Evolutionary conservation across 768 basidiomycete genomes (phyloP).

Genomic region (Pulveroboletus ravenelii): DNA sequence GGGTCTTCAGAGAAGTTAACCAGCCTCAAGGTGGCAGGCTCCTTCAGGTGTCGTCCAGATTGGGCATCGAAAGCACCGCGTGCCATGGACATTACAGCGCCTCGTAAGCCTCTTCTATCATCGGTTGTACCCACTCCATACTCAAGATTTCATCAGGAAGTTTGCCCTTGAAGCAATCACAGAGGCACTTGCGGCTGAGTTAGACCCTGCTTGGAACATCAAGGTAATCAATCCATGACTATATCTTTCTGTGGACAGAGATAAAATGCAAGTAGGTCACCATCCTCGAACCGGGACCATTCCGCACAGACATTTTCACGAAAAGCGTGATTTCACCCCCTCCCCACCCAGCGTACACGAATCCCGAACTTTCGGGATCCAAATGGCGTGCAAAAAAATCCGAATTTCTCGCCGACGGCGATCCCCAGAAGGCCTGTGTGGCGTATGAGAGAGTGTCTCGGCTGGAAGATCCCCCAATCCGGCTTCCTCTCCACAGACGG

Average conservation of each 20-base stretch:
- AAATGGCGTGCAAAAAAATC: conserved; percentile 5
- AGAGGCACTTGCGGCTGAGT: conserved; percentile 14
- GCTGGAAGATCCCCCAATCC: conserved; percentile 18
- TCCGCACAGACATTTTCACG: conserved; percentile 1
- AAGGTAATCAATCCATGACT: conserved; percentile 4
- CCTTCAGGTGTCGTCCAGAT: conserved; percentile 30
- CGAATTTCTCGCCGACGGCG: conserved; percentile 1
- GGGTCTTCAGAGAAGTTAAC: conserved; percentile 36
- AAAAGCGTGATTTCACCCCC: background rate
- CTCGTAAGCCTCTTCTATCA: conserved; percentile 12
- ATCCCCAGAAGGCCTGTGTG: conserved; percentile 18
- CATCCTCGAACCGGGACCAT: conserved; percentile 20
- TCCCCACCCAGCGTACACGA: conserved; percentile 17
- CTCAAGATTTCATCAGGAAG: conserved; percentile 3
- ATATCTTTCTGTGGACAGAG: background rate
- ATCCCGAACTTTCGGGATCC: conserved; percentile 4
- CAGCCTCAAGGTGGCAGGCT: conserved; percentile 32
- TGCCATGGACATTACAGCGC: conserved; percentile 24
- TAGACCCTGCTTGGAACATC: conserved; percentile 18
- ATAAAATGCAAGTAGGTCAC: conserved; percentile 14
- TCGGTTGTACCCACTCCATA: background rate
- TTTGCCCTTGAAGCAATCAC: conserved; percentile 27
- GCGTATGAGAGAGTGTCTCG: conserved; percentile 17
- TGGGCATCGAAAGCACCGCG: conserved; percentile 14
- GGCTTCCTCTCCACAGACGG: conserved; percentile 17